Conservation (phyloP, 768 basidiomycete genomes). For the Lactarius psammicola region DNA sequence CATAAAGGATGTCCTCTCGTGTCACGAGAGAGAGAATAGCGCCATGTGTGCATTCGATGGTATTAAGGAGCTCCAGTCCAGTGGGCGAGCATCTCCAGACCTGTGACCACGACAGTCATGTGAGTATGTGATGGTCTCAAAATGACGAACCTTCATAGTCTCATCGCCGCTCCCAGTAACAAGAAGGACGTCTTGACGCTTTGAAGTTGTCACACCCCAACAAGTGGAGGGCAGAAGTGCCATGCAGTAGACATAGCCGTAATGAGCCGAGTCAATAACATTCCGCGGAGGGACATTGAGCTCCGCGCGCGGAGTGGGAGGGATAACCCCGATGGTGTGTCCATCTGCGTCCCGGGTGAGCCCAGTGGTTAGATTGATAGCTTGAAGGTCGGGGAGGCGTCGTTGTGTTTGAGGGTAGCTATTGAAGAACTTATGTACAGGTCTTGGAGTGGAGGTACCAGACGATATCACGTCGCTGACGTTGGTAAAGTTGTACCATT, state of each 20-base stretch:
- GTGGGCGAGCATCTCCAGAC: constrained; percentile 60
- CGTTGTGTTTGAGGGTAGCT: constrained; percentile 76
- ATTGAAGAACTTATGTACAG: constrained; percentile 89
- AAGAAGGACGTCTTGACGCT: constrained; percentile 44
- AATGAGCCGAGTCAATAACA: constrained; percentile 87
- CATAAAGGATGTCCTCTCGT: constrained; percentile 78
- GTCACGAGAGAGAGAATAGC: constrained; percentile 81
- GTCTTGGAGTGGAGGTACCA: constrained; percentile 37
- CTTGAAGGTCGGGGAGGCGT: constrained; percentile 63
- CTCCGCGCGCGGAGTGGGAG: constrained; percentile 37
- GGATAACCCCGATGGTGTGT: constrained; percentile 31
- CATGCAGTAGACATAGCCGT: constrained; percentile 92
- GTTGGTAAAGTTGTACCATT: constrained; percentile 71
- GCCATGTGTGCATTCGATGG: constrained; percentile 70
- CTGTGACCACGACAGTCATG: constrained; percentile 37
- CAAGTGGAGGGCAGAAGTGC: constrained; percentile 44
- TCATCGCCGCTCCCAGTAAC: constrained; percentile 92
- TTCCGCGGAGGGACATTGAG: constrained; percentile 63
- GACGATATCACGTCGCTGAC: constrained; percentile 1
- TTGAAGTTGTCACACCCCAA: constrained; percentile 39
- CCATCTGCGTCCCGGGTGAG: constrained; percentile 33
- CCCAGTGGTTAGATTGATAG: constrained; percentile 49
- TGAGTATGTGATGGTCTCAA: background rate
- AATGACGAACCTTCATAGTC: constrained; percentile 65
- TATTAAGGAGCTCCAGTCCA: constrained; percentile 53